Base-by-base conservation (phyloP, 2,329 filamentous ascomycete species). In the Cryoendolithus antarcticus region DNA sequence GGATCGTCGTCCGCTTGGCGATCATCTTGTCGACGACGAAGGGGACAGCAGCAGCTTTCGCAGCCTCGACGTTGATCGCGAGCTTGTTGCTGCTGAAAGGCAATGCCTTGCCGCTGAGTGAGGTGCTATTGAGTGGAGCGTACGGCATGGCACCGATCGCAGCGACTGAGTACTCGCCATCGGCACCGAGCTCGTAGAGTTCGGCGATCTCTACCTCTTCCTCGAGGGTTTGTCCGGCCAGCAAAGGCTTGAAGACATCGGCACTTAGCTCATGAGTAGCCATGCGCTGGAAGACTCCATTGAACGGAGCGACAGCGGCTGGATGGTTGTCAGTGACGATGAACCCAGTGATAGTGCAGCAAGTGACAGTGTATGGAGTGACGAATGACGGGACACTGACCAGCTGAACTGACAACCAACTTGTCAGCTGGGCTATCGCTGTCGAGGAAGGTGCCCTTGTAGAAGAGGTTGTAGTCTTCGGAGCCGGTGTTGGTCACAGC, bases 81-180 rank as follows among this genome's bases (percentile, higher is more conserved):
- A 82, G 58, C 10, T 65, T 63, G 60, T 82, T 81, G 52, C 72
- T 76, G 38, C 65, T 60, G 60, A 71, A 82, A 8, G 67, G 56
- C 2, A 80, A 55, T 33, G 66, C 68, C 8, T 48, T 43, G 35
- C 72, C 75, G 7, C 68, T 57, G 29, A 82, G 65, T 31, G 68
- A 60, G 34, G 65, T 75, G 12, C 64, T 67, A 50, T 67, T 63
- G 32, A 62, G 61, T 13, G 66, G 62, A 24, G 76, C 72, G 40
- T 70, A 71, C 6, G 73, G 70, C 32, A 82, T 64, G 8, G 66
- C 63, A 4, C 79, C 79, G 4, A 61, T 60, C 4, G 75, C 66
- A 39, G 68, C 63, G 35, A 83, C 57, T 39, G 70, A 69, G 52
- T 75, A 76, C 8, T 30, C 21, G 1, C 39, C 39, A 28, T 41